Percentiles rank a stretch among this genome's conserved stretches.
Conservation (phyloP, 805 yeast species). For the Ogataea corticis region DNA sequence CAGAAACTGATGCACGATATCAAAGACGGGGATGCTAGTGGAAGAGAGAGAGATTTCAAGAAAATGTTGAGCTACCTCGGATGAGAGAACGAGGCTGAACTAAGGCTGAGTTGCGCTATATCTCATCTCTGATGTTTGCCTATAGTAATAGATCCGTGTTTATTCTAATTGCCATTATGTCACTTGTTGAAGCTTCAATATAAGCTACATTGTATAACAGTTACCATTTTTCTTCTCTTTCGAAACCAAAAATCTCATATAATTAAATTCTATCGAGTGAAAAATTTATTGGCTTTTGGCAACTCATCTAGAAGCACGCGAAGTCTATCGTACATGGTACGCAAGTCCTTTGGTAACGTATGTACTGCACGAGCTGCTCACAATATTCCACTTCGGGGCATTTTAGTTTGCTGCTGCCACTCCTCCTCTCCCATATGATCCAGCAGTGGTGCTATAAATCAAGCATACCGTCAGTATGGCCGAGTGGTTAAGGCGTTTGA, state of each 20-base stretch:
- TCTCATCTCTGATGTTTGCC: not conserved
- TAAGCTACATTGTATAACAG: not conserved
- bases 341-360: no score
- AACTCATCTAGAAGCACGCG: no score
- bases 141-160: no score
- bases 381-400: no score
- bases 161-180: no score
- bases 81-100: not conserved
- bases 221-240: no score
- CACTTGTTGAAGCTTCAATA: not conserved
- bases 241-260: no score
- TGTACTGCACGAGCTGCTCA: no score
- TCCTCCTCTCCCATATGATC: not conserved
- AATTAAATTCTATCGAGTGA: no score
- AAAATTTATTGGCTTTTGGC: no score
- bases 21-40: conserved; percentile 12
- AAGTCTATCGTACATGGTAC: no score
- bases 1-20: conserved; percentile 33
- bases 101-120: conserved; percentile 7
- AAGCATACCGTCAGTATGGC: conserved; percentile 35
- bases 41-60: conserved; percentile 15
- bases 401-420: no score
- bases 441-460: not conserved
- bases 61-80: conserved; percentile 6
- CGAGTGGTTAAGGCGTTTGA: conserved; percentile 44